Evolutionary conservation across 495 filamentous ascomycete species (phyloP).

Genomic region (Talaromyces ruber): DNA sequence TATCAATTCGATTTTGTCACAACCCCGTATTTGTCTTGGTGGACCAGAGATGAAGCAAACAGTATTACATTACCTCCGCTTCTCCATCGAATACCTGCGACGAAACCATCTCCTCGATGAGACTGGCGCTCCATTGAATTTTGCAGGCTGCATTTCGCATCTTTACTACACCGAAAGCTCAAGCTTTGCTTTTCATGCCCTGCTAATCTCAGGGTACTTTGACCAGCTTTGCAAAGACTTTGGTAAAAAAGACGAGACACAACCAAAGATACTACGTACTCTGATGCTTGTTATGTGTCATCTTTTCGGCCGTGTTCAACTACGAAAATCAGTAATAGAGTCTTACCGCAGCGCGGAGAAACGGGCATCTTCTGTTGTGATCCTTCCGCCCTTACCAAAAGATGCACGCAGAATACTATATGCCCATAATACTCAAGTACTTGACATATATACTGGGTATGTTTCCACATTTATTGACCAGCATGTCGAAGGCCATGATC

Average conservation of each 20-base stretch:
- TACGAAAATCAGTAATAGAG: constrained; percentile 31
- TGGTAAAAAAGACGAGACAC: constrained; percentile 16
- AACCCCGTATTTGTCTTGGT: constrained; percentile 60
- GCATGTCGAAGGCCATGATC: constrained; percentile 43
- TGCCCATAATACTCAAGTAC: constrained; percentile 53
- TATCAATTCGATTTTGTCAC: constrained; percentile 57
- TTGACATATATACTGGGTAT: constrained; percentile 56
- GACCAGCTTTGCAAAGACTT: constrained; percentile 50
- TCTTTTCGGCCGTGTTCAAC: constrained; percentile 51
- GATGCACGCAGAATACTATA: constrained; percentile 44
- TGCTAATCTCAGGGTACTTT: constrained; percentile 61
- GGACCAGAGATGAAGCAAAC: constrained; percentile 52
- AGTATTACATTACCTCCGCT: constrained; percentile 65
- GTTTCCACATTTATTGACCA: constrained; percentile 60
- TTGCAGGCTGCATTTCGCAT: constrained; percentile 56
- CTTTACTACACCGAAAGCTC: constrained; percentile 67
- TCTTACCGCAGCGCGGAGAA: constrained; percentile 31
- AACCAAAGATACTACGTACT: constrained; percentile 27
- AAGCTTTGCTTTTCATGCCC: constrained; percentile 64
- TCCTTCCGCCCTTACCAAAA: constrained; percentile 53
- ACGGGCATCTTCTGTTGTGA: constrained; percentile 47
- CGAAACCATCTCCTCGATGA: constrained; percentile 53
- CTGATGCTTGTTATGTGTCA: constrained; percentile 62
- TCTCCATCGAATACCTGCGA: constrained; percentile 72
- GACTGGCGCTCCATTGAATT: constrained; percentile 56